These are phyloP conservation scores for Cladophialophora psammophila DNA, from an alignment of 2,329 filamentous ascomycete species.

Conservation along the genomic window DNA sequence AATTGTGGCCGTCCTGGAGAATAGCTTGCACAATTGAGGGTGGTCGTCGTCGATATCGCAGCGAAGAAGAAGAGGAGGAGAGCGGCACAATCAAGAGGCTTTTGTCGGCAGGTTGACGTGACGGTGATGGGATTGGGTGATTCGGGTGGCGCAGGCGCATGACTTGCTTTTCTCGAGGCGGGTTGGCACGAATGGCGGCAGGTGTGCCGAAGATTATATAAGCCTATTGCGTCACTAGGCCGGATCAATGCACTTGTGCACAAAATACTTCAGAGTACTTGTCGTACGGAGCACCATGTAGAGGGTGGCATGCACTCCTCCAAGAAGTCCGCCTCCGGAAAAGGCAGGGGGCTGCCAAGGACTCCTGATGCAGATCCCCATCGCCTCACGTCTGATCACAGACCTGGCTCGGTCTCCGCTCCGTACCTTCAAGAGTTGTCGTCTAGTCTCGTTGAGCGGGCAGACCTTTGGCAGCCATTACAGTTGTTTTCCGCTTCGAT, in stretches of 20 bases:
- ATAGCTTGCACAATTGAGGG: neutral
- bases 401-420: neutral
- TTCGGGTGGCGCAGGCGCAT: constrained; percentile 20
- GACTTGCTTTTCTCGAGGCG: constrained; percentile 7
- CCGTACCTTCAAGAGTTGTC: constrained; percentile 1
- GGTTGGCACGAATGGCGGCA: neutral
- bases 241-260: neutral
- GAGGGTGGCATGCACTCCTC: neutral
- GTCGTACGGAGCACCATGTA: neutral
- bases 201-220: constrained; percentile 1
- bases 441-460: constrained; percentile 23
- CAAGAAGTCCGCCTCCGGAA: neutral
- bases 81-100: neutral
- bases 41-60: constrained; percentile 26
- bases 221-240: constrained; percentile 7
- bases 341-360: constrained; percentile 10
- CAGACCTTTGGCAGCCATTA: neutral
- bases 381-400: neutral
- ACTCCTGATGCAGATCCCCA: constrained; percentile 12
- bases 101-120: constrained; percentile 9
- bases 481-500: neutral
- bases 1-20: neutral
- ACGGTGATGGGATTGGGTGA: constrained; percentile 2
- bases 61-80: constrained; percentile 10
- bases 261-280: neutral